A percentile compares a stretch with the other conserved stretches of the same genome.
Conservation (phyloP, 306 rosid genomes). For the Sicyos edulis region DNA sequence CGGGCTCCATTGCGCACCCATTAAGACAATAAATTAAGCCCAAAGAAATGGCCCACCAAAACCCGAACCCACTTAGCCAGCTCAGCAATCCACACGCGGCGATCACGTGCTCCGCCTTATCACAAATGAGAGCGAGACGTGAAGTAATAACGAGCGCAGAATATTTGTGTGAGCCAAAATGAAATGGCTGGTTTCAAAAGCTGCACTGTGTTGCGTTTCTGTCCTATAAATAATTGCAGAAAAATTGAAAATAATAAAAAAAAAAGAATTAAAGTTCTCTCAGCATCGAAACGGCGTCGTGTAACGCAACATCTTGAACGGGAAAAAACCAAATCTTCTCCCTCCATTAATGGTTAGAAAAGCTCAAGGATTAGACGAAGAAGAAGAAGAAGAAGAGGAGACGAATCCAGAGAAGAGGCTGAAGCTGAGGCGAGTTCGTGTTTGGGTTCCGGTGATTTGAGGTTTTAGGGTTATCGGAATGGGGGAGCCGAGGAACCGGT, state of each 20-base stretch:
- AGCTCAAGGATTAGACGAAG: slow-evolving; percentile 24
- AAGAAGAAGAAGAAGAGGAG: slow-evolving; percentile 18
- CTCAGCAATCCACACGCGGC: slow-evolving; percentile 21
- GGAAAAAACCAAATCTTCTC: slow-evolving; percentile 20
- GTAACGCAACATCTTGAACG: not conserved
- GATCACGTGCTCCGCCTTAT: slow-evolving; percentile 35
- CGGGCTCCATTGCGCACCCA: slow-evolving; percentile 13
- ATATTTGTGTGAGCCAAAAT: slow-evolving; percentile 36
- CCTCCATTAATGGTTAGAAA: slow-evolving; percentile 8
- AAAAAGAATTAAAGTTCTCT: not conserved
- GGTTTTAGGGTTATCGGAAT: slow-evolving; percentile 36
- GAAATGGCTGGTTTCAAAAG: slow-evolving; percentile 7
- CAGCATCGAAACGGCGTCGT: slow-evolving; percentile 42
- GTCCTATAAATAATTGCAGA: not conserved
- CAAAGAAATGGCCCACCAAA: slow-evolving; percentile 5
- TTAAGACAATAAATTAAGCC: slow-evolving; percentile 10
- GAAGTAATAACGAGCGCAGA: slow-evolving; percentile 44
- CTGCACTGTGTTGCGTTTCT: not conserved
- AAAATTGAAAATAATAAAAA: too few species aligned
- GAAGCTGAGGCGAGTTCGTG: not conserved
- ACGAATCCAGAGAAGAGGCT: not conserved
- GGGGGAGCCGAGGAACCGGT: slow-evolving; percentile 77
- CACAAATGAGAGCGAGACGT: slow-evolving; percentile 54
- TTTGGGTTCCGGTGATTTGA: slow-evolving; percentile 9
- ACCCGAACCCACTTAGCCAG: slow-evolving; percentile 4